Evolutionary conservation across 306 rosid genomes (phyloP).

Genomic region (Luffa aegyptiaca): DNA sequence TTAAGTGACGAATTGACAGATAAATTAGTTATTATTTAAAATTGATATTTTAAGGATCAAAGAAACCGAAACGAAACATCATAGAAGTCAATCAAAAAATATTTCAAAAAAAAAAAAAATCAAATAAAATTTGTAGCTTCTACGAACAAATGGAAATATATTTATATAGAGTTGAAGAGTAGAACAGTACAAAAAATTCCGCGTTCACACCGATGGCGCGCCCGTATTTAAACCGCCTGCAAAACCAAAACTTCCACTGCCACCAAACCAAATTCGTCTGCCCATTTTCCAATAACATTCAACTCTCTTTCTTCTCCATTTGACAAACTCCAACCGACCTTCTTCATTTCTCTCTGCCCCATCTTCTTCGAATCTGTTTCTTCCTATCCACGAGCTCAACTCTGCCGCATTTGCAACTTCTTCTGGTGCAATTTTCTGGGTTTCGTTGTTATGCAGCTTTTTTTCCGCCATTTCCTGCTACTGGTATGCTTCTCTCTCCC

Average conservation of each 20-base stretch:
- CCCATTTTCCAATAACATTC: background rate
- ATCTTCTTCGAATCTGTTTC: background rate
- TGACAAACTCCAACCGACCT: background rate
- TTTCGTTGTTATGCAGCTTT: constrained; percentile 13
- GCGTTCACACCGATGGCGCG: background rate
- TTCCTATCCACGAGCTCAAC: background rate
- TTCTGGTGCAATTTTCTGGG: background rate
- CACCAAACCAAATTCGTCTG: background rate
- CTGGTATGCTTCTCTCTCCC: constrained; percentile 23
- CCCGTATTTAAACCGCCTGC: background rate
- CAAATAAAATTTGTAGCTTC: background rate
- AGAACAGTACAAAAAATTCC: background rate
- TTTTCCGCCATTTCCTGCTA: constrained; percentile 12
- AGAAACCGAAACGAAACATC: background rate
- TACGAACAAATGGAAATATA: no score
- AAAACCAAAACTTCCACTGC: background rate
- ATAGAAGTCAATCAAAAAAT: no score
- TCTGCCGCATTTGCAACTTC: background rate
- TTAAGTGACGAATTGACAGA: no score
- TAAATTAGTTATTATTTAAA: no score
- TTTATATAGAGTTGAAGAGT: background rate
- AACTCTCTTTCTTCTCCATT: background rate
- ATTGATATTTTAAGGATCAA: background rate
- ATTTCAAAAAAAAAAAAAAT: no score
- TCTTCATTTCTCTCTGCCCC: background rate